phyloP scores from a whole-genome alignment of 2,329 filamentous ascomycete genomes.

The Emydomyces testavorans region DNA sequence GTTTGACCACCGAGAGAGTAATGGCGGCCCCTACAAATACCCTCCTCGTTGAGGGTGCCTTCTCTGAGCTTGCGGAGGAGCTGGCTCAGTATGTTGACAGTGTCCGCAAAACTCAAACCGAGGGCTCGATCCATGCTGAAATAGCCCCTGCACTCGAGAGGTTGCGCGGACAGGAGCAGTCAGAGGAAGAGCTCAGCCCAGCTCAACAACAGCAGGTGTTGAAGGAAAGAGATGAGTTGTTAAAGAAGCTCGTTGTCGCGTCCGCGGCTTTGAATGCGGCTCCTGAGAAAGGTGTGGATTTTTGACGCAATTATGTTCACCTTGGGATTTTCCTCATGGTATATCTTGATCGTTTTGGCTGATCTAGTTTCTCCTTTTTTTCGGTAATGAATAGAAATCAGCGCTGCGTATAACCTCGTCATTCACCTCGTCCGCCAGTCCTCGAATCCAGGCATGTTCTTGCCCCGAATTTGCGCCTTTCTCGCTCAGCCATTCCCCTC shows the following conservation, averaged over 20 bases:
- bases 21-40: conserved; percentile 53
- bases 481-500: conserved; percentile 76
- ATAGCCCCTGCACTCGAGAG: conserved; percentile 56
- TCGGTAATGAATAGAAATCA: conserved; percentile 55
- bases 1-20: conserved; percentile 4
- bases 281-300: conserved; percentile 66
- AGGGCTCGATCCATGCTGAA: conserved; percentile 48
- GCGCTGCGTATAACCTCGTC: conserved; percentile 90
- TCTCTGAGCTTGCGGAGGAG: conserved; percentile 85
- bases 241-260: conserved; percentile 79
- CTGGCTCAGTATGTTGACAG: conserved; percentile 88
- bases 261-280: conserved; percentile 67
- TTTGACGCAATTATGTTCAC: background rate
- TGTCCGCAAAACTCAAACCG: conserved; percentile 51
- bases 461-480: conserved; percentile 79
- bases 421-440: conserved; percentile 85
- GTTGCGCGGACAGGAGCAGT: conserved; percentile 44
- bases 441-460: conserved; percentile 70
- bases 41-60: conserved; percentile 74
- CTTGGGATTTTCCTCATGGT: too few species aligned
- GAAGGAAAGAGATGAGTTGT: conserved; percentile 64
- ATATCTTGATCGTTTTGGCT: too few species aligned
- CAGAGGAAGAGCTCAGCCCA: conserved; percentile 41
- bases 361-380: conserved; percentile 1
- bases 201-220: conserved; percentile 21